Percentiles rank a stretch among this genome's conserved stretches.
These are phyloP conservation scores for Galium porrigens DNA, from an alignment of 305 asterid species.

Conservation along the genomic window DNA sequence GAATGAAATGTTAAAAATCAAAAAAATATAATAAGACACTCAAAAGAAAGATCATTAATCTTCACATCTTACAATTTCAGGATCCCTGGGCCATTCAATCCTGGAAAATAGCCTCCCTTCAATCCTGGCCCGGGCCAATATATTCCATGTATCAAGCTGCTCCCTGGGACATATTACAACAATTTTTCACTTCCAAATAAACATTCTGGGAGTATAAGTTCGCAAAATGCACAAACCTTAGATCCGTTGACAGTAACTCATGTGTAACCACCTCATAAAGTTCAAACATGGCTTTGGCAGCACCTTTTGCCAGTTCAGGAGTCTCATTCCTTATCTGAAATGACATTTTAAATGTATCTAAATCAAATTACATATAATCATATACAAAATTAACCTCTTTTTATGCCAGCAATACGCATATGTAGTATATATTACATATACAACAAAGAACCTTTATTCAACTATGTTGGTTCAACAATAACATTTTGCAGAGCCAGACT, in stretches of 20 bases:
- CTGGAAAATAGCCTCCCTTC: slow-evolving; percentile 87
- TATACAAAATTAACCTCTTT: background rate
- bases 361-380: background rate
- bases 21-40: background rate
- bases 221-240: slow-evolving; percentile 42
- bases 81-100: slow-evolving; percentile 90
- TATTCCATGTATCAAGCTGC: slow-evolving; percentile 90
- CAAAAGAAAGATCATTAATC: slow-evolving; percentile 8
- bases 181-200: background rate
- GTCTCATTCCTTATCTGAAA: slow-evolving; percentile 59
- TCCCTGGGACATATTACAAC: slow-evolving; percentile 40
- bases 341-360: background rate
- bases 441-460: background rate
- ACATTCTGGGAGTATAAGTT: background rate
- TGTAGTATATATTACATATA: background rate
- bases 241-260: slow-evolving; percentile 64
- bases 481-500: background rate
- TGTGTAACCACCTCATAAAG: slow-evolving; percentile 87
- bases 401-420: background rate
- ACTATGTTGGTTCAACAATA: background rate
- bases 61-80: slow-evolving; percentile 51
- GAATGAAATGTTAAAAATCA: slow-evolving; percentile 1
- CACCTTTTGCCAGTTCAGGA: slow-evolving; percentile 84
- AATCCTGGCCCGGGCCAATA: slow-evolving; percentile 78
- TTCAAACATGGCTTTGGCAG: slow-evolving; percentile 75